Conservation (phyloP, 2,329 filamentous ascomycete species). For the Tolypocladium guangdongense region DNA sequence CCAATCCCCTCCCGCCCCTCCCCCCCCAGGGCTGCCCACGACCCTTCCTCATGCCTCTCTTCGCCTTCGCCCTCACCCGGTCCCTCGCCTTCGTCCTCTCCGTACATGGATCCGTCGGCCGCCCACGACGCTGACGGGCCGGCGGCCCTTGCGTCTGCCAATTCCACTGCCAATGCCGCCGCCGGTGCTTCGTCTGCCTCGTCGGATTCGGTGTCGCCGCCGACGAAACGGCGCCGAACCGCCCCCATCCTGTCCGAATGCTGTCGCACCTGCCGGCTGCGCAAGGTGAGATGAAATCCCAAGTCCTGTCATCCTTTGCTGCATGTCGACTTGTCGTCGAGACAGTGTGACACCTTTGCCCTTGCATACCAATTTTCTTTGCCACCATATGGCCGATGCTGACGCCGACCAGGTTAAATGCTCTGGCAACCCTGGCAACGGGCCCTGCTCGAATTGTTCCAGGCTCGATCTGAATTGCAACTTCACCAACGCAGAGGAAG, state of each 20-base stretch:
- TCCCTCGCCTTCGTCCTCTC: slow-evolving; percentile 1
- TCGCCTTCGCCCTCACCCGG: not conserved
- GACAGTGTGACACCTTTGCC: not conserved
- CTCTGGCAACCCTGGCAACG: slow-evolving; percentile 22
- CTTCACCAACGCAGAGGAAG: slow-evolving; percentile 15
- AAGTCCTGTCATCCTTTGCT: not conserved
- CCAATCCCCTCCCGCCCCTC: not conserved
- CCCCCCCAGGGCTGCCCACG: not conserved
- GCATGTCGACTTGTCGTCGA: not conserved
- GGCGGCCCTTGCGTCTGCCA: slow-evolving; percentile 2
- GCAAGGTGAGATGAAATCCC: slow-evolving; percentile 19
- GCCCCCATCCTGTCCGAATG: slow-evolving; percentile 16
- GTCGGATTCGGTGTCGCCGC: slow-evolving; percentile 8
- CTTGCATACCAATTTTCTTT: not conserved
- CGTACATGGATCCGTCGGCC: slow-evolving; percentile 7
- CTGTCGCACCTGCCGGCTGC: slow-evolving; percentile 26
- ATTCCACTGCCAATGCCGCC: not conserved
- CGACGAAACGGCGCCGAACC: slow-evolving; percentile 21
- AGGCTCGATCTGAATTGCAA: slow-evolving; percentile 25
- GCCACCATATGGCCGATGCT: not conserved
- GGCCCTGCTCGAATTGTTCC: slow-evolving; percentile 26
- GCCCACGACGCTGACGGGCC: slow-evolving; percentile 4
- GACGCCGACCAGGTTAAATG: slow-evolving; percentile 27
- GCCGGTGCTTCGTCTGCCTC: not conserved
- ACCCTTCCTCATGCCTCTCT: slow-evolving; percentile 7